A percentile compares a stretch with the other conserved stretches of the same genome.
Evolutionary conservation across 208 protist species (phyloP).

Genomic region (Herpetomonas tarakana): DNA sequence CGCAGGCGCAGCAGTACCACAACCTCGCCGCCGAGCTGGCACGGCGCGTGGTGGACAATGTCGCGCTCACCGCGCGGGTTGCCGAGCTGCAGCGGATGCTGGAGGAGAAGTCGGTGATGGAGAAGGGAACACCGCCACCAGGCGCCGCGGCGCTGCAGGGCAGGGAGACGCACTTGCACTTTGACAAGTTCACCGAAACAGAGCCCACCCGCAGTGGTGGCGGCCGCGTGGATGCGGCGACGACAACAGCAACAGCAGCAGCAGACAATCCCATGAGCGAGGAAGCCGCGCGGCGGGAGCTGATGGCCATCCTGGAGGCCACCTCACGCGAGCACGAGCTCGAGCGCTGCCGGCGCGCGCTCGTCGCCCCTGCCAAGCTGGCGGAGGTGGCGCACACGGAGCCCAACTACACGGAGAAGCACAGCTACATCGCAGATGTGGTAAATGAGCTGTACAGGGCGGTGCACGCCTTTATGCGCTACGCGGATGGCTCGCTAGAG

Average conservation of each 20-base stretch:
- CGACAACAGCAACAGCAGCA: too few species aligned
- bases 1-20: conserved; percentile 76
- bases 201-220: not conserved
- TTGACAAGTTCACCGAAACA: too few species aligned
- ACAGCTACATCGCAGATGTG: conserved; percentile 42
- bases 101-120: conserved; percentile 1
- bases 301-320: conserved; percentile 62
- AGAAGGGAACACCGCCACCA: not conserved
- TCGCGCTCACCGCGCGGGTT: conserved; percentile 27
- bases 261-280: conserved; percentile 53
- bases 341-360: conserved; percentile 50
- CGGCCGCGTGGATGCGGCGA: not conserved
- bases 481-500: conserved; percentile 68
- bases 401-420: conserved; percentile 13
- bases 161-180: not conserved
- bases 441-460: conserved; percentile 47
- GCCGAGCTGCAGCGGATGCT: conserved; percentile 30
- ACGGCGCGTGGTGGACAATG: conserved; percentile 37
- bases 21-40: conserved; percentile 65
- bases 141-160: not conserved
- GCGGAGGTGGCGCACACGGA: conserved; percentile 26
- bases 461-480: conserved; percentile 45
- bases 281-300: conserved; percentile 46
- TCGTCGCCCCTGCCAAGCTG: conserved; percentile 41
- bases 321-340: conserved; percentile 72